phyloP scores from a whole-genome alignment of 2,329 filamentous ascomycete species.

The Passalora sequoiae region DNA sequence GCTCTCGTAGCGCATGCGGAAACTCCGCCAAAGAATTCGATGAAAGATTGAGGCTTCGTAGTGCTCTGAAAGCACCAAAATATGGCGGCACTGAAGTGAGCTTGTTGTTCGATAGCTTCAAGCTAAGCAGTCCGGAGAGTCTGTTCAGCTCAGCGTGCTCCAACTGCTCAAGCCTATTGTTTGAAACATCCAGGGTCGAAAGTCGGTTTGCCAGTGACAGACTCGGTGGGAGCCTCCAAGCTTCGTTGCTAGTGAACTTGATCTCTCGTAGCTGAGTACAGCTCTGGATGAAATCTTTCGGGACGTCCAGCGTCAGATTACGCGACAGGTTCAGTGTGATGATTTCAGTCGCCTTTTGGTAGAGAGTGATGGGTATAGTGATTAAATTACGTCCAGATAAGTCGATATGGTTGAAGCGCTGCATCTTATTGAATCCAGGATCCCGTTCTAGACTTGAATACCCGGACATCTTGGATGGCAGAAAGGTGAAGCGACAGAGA shows the following conservation, averaged over 20 bases:
- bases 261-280: slow-evolving; percentile 90
- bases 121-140: slow-evolving; percentile 71
- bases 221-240: slow-evolving; percentile 76
- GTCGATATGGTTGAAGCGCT: slow-evolving; percentile 92
- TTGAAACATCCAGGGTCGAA: slow-evolving; percentile 88
- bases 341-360: slow-evolving; percentile 86
- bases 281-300: slow-evolving; percentile 91
- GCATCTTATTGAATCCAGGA: slow-evolving; percentile 71
- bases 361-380: slow-evolving; percentile 90
- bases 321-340: slow-evolving; percentile 90
- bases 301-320: slow-evolving; percentile 86
- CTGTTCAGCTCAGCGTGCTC: slow-evolving; percentile 77
- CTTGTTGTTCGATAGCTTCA: slow-evolving; percentile 92
- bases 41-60: slow-evolving; percentile 83
- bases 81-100: slow-evolving; percentile 72
- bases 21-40: slow-evolving; percentile 88
- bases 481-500: slow-evolving; percentile 89
- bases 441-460: slow-evolving; percentile 68
- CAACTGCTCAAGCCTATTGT: slow-evolving; percentile 83
- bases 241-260: slow-evolving; percentile 93
- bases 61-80: slow-evolving; percentile 71
- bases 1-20: slow-evolving; percentile 74
- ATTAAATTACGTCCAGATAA: slow-evolving; percentile 83
- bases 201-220: slow-evolving; percentile 73
- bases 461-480: slow-evolving; percentile 81